A percentile compares a stretch with the other conserved stretches of the same genome.
Evolutionary conservation across 495 filamentous ascomycete genomes (phyloP).

Genomic region (Penicillium turbatum): DNA sequence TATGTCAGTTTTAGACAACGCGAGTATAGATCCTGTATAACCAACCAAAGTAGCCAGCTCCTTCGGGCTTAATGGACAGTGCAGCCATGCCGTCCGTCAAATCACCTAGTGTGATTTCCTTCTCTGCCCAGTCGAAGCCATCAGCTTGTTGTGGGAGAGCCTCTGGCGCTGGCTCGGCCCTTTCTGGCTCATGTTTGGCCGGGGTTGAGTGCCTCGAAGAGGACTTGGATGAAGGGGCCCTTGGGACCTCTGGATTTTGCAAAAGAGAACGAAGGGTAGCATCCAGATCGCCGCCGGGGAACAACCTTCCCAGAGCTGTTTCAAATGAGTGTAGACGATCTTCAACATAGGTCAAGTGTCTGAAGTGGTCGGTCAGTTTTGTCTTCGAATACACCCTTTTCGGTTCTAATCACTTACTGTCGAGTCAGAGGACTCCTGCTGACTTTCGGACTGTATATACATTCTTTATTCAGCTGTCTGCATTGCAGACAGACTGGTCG

Average conservation of each 20-base stretch:
- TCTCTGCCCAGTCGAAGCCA: conserved; percentile 52
- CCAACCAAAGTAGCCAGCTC: conserved; percentile 48
- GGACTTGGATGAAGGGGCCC: conserved; percentile 35
- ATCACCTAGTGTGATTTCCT: conserved; percentile 41
- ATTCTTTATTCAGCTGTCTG: conserved; percentile 42
- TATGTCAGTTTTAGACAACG: conserved; percentile 11
- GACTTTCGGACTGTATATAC: conserved; percentile 48
- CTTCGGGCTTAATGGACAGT: conserved; percentile 47
- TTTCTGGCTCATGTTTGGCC: conserved; percentile 34
- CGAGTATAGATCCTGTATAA: not conserved
- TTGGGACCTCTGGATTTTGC: conserved; percentile 37
- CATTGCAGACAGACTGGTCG: conserved; percentile 44
- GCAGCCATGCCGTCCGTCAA: conserved; percentile 51
- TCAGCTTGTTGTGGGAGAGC: conserved; percentile 47
- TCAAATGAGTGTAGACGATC: conserved; percentile 45
- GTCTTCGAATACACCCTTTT: not conserved
- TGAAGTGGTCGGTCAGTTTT: conserved; percentile 20
- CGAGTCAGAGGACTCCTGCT: conserved; percentile 45
- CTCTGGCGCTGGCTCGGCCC: conserved; percentile 40
- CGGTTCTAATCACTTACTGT: conserved; percentile 30
- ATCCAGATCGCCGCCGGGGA: conserved; percentile 46
- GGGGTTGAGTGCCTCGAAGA: conserved; percentile 40
- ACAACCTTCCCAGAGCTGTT: conserved; percentile 41
- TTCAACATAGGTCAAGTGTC: conserved; percentile 49
- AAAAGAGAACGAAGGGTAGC: conserved; percentile 42